Conservation (phyloP, 306 rosid species). For the Rosa rugosa region DNA sequence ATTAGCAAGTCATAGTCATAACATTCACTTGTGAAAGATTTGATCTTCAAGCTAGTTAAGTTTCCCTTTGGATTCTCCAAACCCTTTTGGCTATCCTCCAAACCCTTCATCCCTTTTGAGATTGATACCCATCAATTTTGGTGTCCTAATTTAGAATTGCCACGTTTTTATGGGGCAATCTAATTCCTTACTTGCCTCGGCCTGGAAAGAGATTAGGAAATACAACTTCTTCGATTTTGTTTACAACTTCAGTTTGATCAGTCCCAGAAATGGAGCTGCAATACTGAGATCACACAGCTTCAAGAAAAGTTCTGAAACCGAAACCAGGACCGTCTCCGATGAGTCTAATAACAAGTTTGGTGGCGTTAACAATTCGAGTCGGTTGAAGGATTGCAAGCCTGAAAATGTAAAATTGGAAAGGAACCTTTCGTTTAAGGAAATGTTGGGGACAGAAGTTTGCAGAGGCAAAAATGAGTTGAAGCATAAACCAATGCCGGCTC, state of each 20-base stretch:
- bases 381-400: conserved; percentile 55
- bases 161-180: conserved; percentile 58
- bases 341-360: conserved; percentile 24
- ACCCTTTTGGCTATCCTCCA: conserved; percentile 4
- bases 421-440: conserved; percentile 41
- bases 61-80: not conserved
- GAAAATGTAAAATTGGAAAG: conserved; percentile 44
- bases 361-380: conserved; percentile 18
- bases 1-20: conserved; percentile 5
- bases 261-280: conserved; percentile 42
- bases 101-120: not conserved
- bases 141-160: not conserved
- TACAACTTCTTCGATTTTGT: conserved; percentile 33
- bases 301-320: conserved; percentile 47
- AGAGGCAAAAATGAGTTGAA: conserved; percentile 27
- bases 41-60: conserved; percentile 4
- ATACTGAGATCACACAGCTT: conserved; percentile 57
- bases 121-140: not conserved
- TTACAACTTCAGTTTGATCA: conserved; percentile 31
- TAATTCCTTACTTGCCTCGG: conserved; percentile 47
- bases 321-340: conserved; percentile 30
- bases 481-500: conserved; percentile 47
- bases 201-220: conserved; percentile 54
- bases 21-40: conserved; percentile 15
- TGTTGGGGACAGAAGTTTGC: conserved; percentile 21